These are phyloP conservation scores for Clavispora fructus DNA, from an alignment of 805 yeast genomes.

Conservation along the genomic window DNA sequence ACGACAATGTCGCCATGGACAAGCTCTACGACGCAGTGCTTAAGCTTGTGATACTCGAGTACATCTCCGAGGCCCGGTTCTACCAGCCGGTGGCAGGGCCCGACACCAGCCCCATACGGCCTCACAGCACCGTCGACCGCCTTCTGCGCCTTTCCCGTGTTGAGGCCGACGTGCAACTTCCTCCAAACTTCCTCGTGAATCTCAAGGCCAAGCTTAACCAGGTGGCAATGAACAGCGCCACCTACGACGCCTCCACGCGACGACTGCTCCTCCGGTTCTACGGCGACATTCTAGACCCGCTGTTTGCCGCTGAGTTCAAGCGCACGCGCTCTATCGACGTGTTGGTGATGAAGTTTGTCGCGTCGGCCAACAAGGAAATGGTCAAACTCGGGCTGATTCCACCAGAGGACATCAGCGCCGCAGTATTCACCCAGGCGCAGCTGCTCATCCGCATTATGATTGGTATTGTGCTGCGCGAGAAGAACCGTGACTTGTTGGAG, in stretches of 20 bases:
- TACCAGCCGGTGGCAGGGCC: conserved; percentile 22
- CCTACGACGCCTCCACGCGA: conserved; percentile 46
- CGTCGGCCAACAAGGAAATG: conserved; percentile 48
- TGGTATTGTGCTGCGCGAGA: conserved; percentile 32
- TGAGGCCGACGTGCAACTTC: conserved; percentile 16
- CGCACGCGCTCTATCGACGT: conserved; percentile 38
- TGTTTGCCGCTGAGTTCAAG: conserved; percentile 27
- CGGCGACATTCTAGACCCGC: conserved; percentile 52
- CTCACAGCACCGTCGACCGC: conserved; percentile 1
- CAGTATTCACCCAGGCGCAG: conserved; percentile 33
- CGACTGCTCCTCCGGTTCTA: conserved; percentile 59
- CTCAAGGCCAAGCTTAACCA: conserved; percentile 39
- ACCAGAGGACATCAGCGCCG: conserved; percentile 24
- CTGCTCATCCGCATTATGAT: conserved; percentile 34
- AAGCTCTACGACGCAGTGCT: conserved; percentile 49
- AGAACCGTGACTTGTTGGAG: conserved; percentile 32
- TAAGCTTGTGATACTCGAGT: conserved; percentile 53
- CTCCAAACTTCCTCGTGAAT: conserved; percentile 32
- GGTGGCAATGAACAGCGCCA: conserved; percentile 41
- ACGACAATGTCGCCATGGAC: conserved; percentile 15
- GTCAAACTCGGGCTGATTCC: conserved; percentile 34
- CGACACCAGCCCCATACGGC: neutral
- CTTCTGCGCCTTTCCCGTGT: conserved; percentile 10
- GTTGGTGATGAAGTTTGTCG: conserved; percentile 47
- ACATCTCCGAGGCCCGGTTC: conserved; percentile 62